Base-by-base conservation (phyloP, 306 rosid genomes). In the Dalbergia cochinchinensis region DNA sequence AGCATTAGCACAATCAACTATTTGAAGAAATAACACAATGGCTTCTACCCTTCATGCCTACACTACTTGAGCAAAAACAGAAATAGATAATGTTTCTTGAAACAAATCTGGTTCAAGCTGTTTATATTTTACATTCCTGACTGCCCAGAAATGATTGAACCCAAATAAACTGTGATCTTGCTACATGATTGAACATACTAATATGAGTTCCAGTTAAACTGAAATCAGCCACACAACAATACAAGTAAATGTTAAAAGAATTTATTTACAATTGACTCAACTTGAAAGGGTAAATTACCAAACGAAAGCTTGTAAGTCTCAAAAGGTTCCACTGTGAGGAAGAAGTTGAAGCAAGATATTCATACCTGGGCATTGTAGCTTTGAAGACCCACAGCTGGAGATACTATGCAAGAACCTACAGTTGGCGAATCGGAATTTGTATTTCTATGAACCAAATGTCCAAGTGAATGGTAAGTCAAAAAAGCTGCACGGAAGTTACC, bases 321-420 rank as follows among this genome's bases (percentile, higher is more conserved):
- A n/a, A 47, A 31, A 42, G 71, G 71, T 45, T 33, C 50, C 7
- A 63, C 55, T 16, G 57, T 8, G 19, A 58, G 70, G 44, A 54
- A 41, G 59, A 31, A 73, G 11, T 66, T 15, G 44, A 53, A 59
- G 74, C 66, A 82, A 72, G 65, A 19, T 58, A 65, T 34, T 33
- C 73, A 18, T 84, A 94, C 98, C 97, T 89, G 91, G 47, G 91
- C 87, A 69, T 90, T 94, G 86, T 94, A 91, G 85, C 92, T 91
- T 74, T 91, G 96, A 70, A 94, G 97, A 45, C 98, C 98, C 77
- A 94, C 95, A 70, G 73, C 91, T 61, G 98, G 98, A 84, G 90
- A 83, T 54, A 86, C 94, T 50, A 90, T 22, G 78, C 71, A 83
- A 81, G 89, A 59, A 63, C 80, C 85, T 63, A 73, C 8, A 62